Evolutionary conservation across 257 asterid genomes (phyloP), one percentile per base, ranked within the genome.

Genomic region (Capsicum baccatum): DNA sequence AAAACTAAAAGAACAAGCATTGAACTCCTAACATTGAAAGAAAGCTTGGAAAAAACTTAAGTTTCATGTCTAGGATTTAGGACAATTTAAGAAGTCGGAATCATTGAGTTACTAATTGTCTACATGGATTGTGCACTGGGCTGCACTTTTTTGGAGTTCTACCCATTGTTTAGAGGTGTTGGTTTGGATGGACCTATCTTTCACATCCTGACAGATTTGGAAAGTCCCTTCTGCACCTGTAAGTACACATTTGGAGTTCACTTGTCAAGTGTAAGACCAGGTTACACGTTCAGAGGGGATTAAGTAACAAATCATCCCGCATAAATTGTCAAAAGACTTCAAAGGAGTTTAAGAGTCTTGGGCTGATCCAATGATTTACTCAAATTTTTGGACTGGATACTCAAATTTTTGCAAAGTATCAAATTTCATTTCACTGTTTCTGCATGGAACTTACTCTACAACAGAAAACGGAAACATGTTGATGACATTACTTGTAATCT

Each of bases 371-470:
- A 44, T 6, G 5, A 71, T 47, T n/a, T 17, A 44, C 56, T 47
- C 37, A 71, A 44, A n/a, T 71, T 10, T 47, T 71, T 47, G 58
- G 58, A 47, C 47, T 71, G 39, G 58, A 1, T 10, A 6, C 17
- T 44, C 17, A 17, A 10, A n/a, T 17, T 71, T 71, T 17, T 44
- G 35, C 79, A n/a, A 9, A 69, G 52, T 69, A 16, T 48, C 80
- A 74, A 19, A 7, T 74, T 44, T 21, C 11, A 3, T 74, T 74
- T 48, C 60, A 50, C 21, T 74, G 62, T 19, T 21, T 74, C 62
- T 74, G 62, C 35, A 26, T 74, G 81, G 62, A 74, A 50, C 81
- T 21, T 8, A 50, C 62, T 55, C 81, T n/a, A 19, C 44, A 50
- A 21, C 62, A 12, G 81, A 50, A 74, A 74, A 10, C 6, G 14